Evolutionary conservation across 2,329 filamentous ascomycete genomes (phyloP).

Genomic region (Colletotrichum truncatum): DNA sequence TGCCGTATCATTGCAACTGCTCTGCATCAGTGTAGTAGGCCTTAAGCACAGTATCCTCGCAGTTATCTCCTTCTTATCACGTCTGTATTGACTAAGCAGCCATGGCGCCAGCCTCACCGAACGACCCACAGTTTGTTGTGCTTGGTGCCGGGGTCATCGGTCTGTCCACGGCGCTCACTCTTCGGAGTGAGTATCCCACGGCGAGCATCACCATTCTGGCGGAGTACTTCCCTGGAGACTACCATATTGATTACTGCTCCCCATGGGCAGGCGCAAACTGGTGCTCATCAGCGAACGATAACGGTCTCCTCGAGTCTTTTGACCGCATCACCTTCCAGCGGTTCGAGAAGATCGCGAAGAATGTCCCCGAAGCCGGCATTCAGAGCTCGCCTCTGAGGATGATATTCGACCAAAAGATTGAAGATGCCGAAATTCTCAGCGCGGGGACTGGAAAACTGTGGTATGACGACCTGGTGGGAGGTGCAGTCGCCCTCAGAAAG

Average conservation of each 20-base stretch:
- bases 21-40: no score
- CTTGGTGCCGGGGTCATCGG: constrained; percentile 78
- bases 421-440: constrained; percentile 41
- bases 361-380: constrained; percentile 22
- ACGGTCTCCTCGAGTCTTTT: constrained; percentile 21
- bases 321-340: constrained; percentile 33
- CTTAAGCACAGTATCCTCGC: no score
- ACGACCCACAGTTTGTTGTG: constrained; percentile 55
- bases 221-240: constrained; percentile 94
- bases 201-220: constrained; percentile 72
- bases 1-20: no score
- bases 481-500: constrained; percentile 38
- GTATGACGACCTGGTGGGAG: constrained; percentile 51
- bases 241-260: constrained; percentile 89
- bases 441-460: constrained; percentile 47
- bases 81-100: no score
- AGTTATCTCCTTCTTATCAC: no score
- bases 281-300: constrained; percentile 70
- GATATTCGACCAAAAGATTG: constrained; percentile 33
- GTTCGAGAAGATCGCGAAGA: constrained; percentile 26
- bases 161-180: constrained; percentile 75
- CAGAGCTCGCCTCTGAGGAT: constrained; percentile 30
- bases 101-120: neutral
- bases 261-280: constrained; percentile 86
- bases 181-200: constrained; percentile 42